Evolutionary conservation across 2,329 filamentous ascomycete genomes (phyloP).

Genomic region (Triangularia verruculosa): DNA sequence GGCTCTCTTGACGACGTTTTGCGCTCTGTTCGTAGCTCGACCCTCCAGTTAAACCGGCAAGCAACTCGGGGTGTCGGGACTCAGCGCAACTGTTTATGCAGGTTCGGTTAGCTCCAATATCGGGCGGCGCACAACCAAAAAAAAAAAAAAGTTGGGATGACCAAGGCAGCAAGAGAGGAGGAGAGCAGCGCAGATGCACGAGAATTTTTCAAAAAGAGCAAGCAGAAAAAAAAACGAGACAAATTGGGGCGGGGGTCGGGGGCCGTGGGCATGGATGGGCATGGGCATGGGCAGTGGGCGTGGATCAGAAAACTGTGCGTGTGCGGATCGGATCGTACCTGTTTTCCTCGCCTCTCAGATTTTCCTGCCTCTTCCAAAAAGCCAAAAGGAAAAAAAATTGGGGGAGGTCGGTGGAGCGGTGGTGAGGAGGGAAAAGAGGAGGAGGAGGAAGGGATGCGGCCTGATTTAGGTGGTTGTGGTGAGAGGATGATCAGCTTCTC

Average conservation of each 20-base stretch:
- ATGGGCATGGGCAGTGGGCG: background rate
- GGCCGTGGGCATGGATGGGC: background rate
- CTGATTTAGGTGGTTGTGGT: slow-evolving; percentile 33
- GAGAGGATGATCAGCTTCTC: slow-evolving; percentile 27
- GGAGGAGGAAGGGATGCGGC: slow-evolving; percentile 36
- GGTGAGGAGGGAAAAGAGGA: slow-evolving; percentile 35
- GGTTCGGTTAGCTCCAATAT: slow-evolving; percentile 18
- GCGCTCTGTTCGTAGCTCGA: slow-evolving; percentile 5
- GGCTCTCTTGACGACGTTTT: background rate
- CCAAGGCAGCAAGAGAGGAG: slow-evolving; percentile 9
- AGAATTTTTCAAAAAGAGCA: background rate
- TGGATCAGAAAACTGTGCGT: slow-evolving; percentile 2
- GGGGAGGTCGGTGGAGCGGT: slow-evolving; percentile 34
- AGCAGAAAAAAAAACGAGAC: slow-evolving; percentile 5
- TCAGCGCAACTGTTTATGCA: slow-evolving; percentile 23
- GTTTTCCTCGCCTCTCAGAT: slow-evolving; percentile 33
- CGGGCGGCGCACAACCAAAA: slow-evolving; percentile 9
- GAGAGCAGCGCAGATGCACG: background rate
- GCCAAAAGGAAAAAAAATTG: slow-evolving; percentile 29
- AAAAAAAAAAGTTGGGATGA: slow-evolving; percentile 17
- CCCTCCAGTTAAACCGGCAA: slow-evolving; percentile 9
- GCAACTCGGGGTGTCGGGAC: slow-evolving; percentile 15
- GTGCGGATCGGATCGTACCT: slow-evolving; percentile 29
- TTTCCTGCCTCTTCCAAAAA: slow-evolving; percentile 25
- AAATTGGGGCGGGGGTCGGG: slow-evolving; percentile 12